Percentiles rank a stretch among this genome's conserved stretches.
Evolutionary conservation across 2,329 filamentous ascomycete species (phyloP).

Genomic region (Epichloe scottii): DNA sequence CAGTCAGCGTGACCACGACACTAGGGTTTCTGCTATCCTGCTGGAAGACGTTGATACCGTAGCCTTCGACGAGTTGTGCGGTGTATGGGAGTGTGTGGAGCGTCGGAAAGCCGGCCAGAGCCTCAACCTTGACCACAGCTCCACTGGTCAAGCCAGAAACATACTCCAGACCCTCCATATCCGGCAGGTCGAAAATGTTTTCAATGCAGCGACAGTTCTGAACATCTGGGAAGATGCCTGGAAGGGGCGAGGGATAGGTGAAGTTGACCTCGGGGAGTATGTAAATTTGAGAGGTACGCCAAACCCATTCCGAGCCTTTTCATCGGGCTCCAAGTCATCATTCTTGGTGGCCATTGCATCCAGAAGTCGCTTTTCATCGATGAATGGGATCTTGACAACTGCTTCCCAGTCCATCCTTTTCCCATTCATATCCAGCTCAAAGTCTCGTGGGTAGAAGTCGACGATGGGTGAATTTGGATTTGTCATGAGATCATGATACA

Average conservation of each 20-base stretch:
- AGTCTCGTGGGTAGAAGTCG: conserved; percentile 95
- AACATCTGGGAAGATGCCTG: conserved; percentile 83
- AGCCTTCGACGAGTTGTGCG: conserved; percentile 56
- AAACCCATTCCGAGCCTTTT: conserved; percentile 77
- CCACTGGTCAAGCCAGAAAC: conserved; percentile 74
- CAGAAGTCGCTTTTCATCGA: conserved; percentile 79
- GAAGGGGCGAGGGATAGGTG: conserved; percentile 74
- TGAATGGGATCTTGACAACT: conserved; percentile 97
- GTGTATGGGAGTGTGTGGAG: conserved; percentile 76
- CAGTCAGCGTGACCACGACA: conserved; percentile 76
- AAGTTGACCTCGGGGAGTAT: conserved; percentile 69
- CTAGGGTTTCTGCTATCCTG: conserved; percentile 94
- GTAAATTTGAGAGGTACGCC: conserved; percentile 89
- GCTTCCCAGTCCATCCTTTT: conserved; percentile 99
- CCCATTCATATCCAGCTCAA: conserved; percentile 97
- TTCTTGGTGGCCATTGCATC: conserved; percentile 80
- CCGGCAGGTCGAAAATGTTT: conserved; percentile 91
- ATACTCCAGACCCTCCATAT: conserved; percentile 78
- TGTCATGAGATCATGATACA: conserved; percentile 90
- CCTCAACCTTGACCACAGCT: conserved; percentile 66
- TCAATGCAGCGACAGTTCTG: conserved; percentile 80
- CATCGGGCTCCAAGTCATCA: conserved; percentile 59
- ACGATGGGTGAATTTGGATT: conserved; percentile 82
- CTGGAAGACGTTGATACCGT: conserved; percentile 90
- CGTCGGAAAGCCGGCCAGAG: conserved; percentile 89